Conservation (phyloP, 2,329 filamentous ascomycete genomes). For the Aspergillus glaucus region DNA sequence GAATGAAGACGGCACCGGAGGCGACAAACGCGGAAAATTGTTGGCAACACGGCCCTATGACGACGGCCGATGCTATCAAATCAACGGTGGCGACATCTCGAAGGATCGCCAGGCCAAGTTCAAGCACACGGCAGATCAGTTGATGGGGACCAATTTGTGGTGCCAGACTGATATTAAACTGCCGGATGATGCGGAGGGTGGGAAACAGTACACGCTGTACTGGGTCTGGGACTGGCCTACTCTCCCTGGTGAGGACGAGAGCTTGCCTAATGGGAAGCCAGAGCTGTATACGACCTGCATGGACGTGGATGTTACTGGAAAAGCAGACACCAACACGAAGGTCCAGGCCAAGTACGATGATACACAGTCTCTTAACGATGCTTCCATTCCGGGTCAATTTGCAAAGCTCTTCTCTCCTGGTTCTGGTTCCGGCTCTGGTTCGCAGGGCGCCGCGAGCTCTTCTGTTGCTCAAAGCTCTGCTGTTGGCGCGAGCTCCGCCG, state of each 20-base stretch:
- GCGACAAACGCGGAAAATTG: conserved; percentile 69
- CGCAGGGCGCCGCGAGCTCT: not conserved
- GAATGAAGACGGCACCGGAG: conserved; percentile 74
- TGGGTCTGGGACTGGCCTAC: conserved; percentile 97
- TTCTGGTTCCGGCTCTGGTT: not conserved
- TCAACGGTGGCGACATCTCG: conserved; percentile 57
- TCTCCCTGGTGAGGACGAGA: conserved; percentile 30
- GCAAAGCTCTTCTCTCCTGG: conserved; percentile 20
- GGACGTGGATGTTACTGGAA: conserved; percentile 38
- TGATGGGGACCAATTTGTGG: conserved; percentile 56
- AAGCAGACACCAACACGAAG: conserved; percentile 10
- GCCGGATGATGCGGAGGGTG: conserved; percentile 57
- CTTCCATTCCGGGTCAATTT: conserved; percentile 35
- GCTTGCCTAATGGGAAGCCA: conserved; percentile 36
- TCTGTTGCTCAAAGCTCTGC: not conserved
- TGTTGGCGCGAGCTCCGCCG: not conserved
- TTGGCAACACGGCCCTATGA: conserved; percentile 77
- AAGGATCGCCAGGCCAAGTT: conserved; percentile 52
- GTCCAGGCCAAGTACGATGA: conserved; percentile 17
- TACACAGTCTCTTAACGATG: conserved; percentile 32
- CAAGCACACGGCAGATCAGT: conserved; percentile 45
- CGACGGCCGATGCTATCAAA: conserved; percentile 83
- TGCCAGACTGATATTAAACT: conserved; percentile 79
- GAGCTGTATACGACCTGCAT: conserved; percentile 47
- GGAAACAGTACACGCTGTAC: conserved; percentile 71